phyloP scores from a whole-genome alignment of 108 stramenopile species.

The Conticribra weissflogii region DNA sequence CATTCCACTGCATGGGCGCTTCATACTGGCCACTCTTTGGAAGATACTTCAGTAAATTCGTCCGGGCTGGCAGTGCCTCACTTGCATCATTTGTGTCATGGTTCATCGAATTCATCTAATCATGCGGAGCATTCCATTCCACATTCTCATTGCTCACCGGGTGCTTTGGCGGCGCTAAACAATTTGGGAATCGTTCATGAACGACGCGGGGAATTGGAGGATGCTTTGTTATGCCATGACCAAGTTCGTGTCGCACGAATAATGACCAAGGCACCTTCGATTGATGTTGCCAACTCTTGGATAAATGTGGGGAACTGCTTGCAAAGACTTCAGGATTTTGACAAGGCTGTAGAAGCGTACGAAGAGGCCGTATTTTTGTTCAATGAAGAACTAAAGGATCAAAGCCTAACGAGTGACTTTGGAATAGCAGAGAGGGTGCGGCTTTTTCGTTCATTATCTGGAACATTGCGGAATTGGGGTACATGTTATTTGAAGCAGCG shows the following conservation, averaged over 20 bases:
- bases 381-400: background rate
- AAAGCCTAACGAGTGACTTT: background rate
- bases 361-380: conserved; percentile 11
- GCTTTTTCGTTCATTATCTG: conserved; percentile 24
- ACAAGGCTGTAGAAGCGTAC: conserved; percentile 14
- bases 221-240: conserved; percentile 28
- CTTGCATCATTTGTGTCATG: background rate
- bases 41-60: background rate
- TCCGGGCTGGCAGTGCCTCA: background rate
- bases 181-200: conserved; percentile 40
- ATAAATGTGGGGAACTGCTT: conserved; percentile 32
- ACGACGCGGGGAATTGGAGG: conserved; percentile 19
- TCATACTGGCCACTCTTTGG: conserved; percentile 6
- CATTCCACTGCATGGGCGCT: conserved; percentile 34
- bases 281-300: conserved; percentile 22
- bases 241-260: conserved; percentile 7
- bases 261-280: background rate
- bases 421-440: background rate
- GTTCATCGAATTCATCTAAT: background rate
- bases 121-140: background rate
- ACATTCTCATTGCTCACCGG: background rate
- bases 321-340: conserved; percentile 19
- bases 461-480: conserved; percentile 28
- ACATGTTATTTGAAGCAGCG: conserved; percentile 35
- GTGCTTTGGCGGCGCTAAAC: conserved; percentile 30